A percentile compares a stretch with the other conserved stretches of the same genome.
phyloP scores from a whole-genome alignment of 23 red algal genomes.

The Gracilariopsis chorda region DNA sequence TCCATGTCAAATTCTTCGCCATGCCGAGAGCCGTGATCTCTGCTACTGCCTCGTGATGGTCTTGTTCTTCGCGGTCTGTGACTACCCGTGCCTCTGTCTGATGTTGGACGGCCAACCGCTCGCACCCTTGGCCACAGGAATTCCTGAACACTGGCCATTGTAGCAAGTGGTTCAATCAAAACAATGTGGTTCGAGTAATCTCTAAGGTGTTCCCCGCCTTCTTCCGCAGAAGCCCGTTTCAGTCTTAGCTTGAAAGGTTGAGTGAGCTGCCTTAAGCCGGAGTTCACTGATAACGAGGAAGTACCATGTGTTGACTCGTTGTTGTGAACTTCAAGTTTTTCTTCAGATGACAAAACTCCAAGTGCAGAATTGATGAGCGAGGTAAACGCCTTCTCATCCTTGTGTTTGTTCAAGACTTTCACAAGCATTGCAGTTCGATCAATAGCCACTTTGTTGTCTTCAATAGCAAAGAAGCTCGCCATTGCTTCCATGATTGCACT shows the following conservation, averaged over 20 bases:
- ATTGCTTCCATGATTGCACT: constrained; percentile 71
- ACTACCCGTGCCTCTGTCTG: background rate
- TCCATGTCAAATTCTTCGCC: background rate
- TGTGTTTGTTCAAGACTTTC: constrained; percentile 20
- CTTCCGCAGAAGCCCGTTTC: background rate
- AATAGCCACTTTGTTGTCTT: background rate
- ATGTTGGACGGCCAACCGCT: background rate
- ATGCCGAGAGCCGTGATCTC: constrained; percentile 15
- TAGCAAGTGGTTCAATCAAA: constrained; percentile 85
- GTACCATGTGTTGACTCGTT: constrained; percentile 3
- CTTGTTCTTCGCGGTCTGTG: background rate
- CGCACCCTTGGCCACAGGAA: constrained; percentile 76
- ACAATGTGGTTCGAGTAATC: constrained; percentile 85
- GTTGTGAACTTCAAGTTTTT: constrained; percentile 46
- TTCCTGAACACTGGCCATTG: constrained; percentile 77
- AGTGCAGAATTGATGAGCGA: constrained; percentile 24
- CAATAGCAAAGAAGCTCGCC: constrained; percentile 47
- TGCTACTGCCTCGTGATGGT: background rate
- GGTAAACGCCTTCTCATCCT: constrained; percentile 34
- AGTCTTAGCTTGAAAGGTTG: constrained; percentile 87
- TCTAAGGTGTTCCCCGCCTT: constrained; percentile 1
- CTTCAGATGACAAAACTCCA: constrained; percentile 58
- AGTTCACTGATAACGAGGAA: constrained; percentile 32
- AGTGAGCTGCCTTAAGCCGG: constrained; percentile 71
- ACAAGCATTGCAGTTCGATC: constrained; percentile 32